phyloP scores from a whole-genome alignment of 495 filamentous ascomycete species.

The Aspergillus leporis region DNA sequence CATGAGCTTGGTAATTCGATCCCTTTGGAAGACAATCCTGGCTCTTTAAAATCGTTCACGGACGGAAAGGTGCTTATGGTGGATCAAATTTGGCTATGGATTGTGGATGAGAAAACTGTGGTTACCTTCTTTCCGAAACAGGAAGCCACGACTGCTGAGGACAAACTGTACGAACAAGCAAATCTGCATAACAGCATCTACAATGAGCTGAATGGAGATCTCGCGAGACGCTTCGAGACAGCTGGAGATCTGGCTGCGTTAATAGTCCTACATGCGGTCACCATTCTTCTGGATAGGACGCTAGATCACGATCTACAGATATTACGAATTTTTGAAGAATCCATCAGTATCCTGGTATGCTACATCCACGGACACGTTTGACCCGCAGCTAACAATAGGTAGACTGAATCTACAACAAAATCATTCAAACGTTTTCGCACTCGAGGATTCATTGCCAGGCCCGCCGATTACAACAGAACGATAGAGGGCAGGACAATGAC shows the following conservation, averaged over 20 bases:
- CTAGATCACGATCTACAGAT: constrained; percentile 62
- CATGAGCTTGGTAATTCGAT: constrained; percentile 29
- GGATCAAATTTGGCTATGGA: constrained; percentile 70
- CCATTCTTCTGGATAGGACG: constrained; percentile 59
- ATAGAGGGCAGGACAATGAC: constrained; percentile 45
- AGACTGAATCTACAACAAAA: constrained; percentile 64
- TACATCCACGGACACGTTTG: constrained; percentile 4
- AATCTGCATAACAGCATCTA: constrained; percentile 66
- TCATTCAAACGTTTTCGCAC: constrained; percentile 65
- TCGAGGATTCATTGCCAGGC: constrained; percentile 42
- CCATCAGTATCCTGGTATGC: constrained; percentile 60
- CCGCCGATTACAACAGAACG: constrained; percentile 50
- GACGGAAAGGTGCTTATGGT: constrained; percentile 69
- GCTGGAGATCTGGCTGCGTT: constrained; percentile 63
- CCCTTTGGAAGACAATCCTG: constrained; percentile 18
- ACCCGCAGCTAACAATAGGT: constrained; percentile 6
- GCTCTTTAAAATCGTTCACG: constrained; percentile 34
- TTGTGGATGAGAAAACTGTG: constrained; percentile 59
- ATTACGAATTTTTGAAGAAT: constrained; percentile 67
- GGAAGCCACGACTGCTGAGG: constrained; percentile 47
- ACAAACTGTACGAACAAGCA: constrained; percentile 58
- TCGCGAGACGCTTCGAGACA: constrained; percentile 63
- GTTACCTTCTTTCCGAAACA: constrained; percentile 59
- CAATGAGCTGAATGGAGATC: constrained; percentile 68
- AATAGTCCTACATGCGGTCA: constrained; percentile 61